These are phyloP conservation scores for Euphorbia lathyris DNA, from an alignment of 345 rosid species.

Conservation along the genomic window DNA sequence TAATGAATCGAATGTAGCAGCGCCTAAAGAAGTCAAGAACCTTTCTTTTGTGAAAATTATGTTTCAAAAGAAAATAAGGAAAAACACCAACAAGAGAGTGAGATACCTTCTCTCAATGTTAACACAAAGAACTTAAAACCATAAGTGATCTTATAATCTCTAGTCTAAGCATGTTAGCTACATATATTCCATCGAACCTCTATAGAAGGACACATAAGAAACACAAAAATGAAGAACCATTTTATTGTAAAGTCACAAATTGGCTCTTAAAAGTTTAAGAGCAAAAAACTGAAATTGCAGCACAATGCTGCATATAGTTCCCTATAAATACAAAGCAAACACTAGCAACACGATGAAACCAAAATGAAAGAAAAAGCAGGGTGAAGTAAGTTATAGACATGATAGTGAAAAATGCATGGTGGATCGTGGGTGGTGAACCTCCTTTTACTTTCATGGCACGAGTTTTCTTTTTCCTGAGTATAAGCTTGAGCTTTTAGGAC, in stretches of 20 bases:
- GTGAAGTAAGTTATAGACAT: too few species aligned
- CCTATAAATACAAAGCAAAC: not conserved
- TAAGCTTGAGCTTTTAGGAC: not conserved
- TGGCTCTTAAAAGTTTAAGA: not conserved
- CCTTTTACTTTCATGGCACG: too few species aligned
- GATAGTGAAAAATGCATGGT: too few species aligned
- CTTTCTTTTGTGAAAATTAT: not conserved
- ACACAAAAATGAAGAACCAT: not conserved
- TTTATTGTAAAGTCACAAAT: not conserved
- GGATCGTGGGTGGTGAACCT: too few species aligned
- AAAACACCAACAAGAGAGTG: not conserved
- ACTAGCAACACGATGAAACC: not conserved
- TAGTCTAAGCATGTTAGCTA: not conserved
- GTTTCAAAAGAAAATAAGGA: not conserved
- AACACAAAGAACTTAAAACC: not conserved
- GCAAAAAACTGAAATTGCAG: not conserved
- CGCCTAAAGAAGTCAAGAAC: constrained; percentile 55
- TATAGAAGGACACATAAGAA: not conserved
- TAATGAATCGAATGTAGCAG: constrained; percentile 88
- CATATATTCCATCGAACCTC: not conserved
- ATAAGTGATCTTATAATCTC: not conserved
- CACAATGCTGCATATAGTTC: not conserved
- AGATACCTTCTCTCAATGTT: not conserved
- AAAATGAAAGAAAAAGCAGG: not conserved
- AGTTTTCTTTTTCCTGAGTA: too few species aligned